Evolutionary conservation across 208 protist genomes (phyloP).

Genomic region (Wallacemonas collosoma): DNA sequence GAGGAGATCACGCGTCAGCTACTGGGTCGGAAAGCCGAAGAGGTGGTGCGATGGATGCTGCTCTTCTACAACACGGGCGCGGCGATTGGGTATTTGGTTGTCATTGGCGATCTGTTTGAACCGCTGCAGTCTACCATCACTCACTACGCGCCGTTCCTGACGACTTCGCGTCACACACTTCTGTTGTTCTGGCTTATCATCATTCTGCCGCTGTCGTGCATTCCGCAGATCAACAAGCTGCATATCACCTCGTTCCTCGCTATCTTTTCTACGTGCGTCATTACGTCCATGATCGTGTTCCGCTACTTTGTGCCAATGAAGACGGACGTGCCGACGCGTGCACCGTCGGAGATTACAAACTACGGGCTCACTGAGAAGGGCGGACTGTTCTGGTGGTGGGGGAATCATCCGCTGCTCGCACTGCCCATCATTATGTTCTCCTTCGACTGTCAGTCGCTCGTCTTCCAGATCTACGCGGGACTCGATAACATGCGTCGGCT

Average conservation of each 20-base stretch:
- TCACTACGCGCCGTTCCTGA: slow-evolving; percentile 40
- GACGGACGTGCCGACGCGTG: slow-evolving; percentile 13
- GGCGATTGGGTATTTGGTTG: slow-evolving; percentile 70
- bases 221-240: slow-evolving; percentile 55
- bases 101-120: slow-evolving; percentile 57
- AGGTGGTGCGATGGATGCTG: slow-evolving; percentile 65
- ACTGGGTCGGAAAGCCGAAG: slow-evolving; percentile 45
- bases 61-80: slow-evolving; percentile 60
- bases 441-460: slow-evolving; percentile 80
- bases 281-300: slow-evolving; percentile 64
- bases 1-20: slow-evolving; percentile 74
- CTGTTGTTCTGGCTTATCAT: slow-evolving; percentile 61
- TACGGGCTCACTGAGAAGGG: slow-evolving; percentile 10
- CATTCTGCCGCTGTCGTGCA: slow-evolving; percentile 71
- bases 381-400: slow-evolving; percentile 41
- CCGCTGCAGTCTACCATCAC: slow-evolving; percentile 57
- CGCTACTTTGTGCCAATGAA: slow-evolving; percentile 59
- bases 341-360: slow-evolving; percentile 9
- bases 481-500: slow-evolving; percentile 59
- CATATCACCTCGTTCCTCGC: slow-evolving; percentile 64
- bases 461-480: slow-evolving; percentile 77
- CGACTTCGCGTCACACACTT: slow-evolving; percentile 59
- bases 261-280: slow-evolving; percentile 55
- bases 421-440: slow-evolving; percentile 86
- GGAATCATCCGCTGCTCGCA: slow-evolving; percentile 44